phyloP scores from a whole-genome alignment of 345 rosid species.

The Murraya paniculata region DNA sequence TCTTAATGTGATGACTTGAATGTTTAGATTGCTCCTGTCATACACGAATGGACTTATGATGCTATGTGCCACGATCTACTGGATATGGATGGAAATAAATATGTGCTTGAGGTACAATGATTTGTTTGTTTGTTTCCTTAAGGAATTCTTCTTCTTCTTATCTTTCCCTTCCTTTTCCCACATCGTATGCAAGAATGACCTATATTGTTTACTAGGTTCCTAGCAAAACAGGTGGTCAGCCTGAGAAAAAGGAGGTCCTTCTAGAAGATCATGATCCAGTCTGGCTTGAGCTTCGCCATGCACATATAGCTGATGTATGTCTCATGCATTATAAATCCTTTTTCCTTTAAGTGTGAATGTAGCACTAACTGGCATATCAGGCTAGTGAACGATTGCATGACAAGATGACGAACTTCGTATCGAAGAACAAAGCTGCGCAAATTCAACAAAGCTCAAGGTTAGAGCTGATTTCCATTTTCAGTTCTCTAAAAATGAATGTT shows the following conservation, averaged over 20 bases:
- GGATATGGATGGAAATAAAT: slow-evolving; percentile 87
- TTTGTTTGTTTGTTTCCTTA: slow-evolving; percentile 5
- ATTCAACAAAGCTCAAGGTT: slow-evolving; percentile 57
- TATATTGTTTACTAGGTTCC: slow-evolving; percentile 50
- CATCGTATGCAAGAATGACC: slow-evolving; percentile 1
- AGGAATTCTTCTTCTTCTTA: not conserved
- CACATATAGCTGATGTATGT: slow-evolving; percentile 90
- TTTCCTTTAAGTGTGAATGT: slow-evolving; percentile 18
- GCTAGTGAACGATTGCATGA: slow-evolving; percentile 94
- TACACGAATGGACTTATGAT: slow-evolving; percentile 98
- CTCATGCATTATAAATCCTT: slow-evolving; percentile 12
- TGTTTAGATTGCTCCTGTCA: slow-evolving; percentile 84
- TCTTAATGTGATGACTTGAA: slow-evolving; percentile 15
- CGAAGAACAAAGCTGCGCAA: slow-evolving; percentile 96
- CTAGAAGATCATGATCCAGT: slow-evolving; percentile 85
- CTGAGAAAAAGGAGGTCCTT: slow-evolving; percentile 76
- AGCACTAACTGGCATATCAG: slow-evolving; percentile 36
- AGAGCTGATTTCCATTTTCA: slow-evolving; percentile 8
- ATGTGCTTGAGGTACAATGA: slow-evolving; percentile 55
- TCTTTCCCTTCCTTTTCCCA: not conserved
- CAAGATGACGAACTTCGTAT: slow-evolving; percentile 74
- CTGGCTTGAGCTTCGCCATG: slow-evolving; percentile 93
- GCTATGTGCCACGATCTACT: slow-evolving; percentile 98
- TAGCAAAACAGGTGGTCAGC: slow-evolving; percentile 64
- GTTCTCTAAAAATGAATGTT: not conserved